Conservation (phyloP, 345 rosid genomes). For the Pistacia integerrima region DNA sequence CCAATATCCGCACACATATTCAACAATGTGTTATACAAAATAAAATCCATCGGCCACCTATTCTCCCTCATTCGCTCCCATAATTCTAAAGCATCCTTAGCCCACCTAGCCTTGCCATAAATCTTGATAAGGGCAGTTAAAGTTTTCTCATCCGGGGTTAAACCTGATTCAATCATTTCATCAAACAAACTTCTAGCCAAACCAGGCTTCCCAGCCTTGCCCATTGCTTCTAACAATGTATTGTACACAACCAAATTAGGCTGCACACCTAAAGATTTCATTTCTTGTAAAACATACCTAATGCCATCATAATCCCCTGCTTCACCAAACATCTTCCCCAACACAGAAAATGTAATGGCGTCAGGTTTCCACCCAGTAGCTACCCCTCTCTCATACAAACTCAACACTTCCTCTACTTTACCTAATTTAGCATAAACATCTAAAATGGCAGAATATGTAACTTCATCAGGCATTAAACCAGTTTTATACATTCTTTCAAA, state of each 20-base stretch:
- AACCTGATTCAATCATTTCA: constrained; percentile 73
- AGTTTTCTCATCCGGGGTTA: constrained; percentile 77
- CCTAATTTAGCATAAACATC: constrained; percentile 87
- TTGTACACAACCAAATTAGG: constrained; percentile 86
- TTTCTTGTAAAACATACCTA: constrained; percentile 83
- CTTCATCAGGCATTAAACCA: constrained; percentile 95
- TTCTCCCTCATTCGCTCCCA: constrained; percentile 78
- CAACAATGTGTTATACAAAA: constrained; percentile 81
- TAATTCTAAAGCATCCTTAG: constrained; percentile 68
- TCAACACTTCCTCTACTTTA: constrained; percentile 80
- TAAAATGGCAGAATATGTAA: constrained; percentile 79
- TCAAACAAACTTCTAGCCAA: constrained; percentile 75
- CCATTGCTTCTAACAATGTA: constrained; percentile 82
- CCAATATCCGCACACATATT: constrained; percentile 94
- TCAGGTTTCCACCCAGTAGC: constrained; percentile 95
- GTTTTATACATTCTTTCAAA: constrained; percentile 91
- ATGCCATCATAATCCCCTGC: constrained; percentile 94
- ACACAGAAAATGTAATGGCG: constrained; percentile 67
- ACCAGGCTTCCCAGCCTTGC: constrained; percentile 93
- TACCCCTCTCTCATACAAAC: constrained; percentile 90
- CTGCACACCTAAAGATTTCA: constrained; percentile 72
- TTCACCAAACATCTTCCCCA: constrained; percentile 93
- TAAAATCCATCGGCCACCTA: constrained; percentile 83
- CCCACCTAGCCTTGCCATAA: constrained; percentile 94
- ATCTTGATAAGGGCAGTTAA: constrained; percentile 79